A percentile compares a stretch with the other conserved stretches of the same genome.
phyloP scores from a whole-genome alignment of 306 rosid species.

The Cucurbita moschata region DNA sequence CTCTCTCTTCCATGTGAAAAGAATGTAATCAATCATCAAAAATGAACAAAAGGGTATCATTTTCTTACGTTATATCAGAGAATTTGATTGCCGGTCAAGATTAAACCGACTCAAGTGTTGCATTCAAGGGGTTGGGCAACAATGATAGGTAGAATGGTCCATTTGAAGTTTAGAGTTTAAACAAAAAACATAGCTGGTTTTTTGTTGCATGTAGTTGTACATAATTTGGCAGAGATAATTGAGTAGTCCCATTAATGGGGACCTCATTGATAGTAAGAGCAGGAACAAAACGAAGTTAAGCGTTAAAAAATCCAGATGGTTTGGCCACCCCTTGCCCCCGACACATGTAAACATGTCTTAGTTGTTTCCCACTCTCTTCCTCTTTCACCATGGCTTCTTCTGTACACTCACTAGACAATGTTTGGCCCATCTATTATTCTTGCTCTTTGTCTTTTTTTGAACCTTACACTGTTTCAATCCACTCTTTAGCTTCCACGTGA shows the following conservation, averaged over 20 bases:
- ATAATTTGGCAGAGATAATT: conserved; percentile 11
- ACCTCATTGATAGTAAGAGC: conserved; percentile 11
- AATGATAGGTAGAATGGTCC: conserved; percentile 7
- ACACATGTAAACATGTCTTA: conserved; percentile 16
- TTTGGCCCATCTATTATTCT: conserved; percentile 32
- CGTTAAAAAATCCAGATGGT: conserved; percentile 4
- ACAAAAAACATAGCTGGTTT: conserved; percentile 9
- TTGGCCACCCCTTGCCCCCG: conserved; percentile 20
- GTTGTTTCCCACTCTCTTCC: conserved; percentile 22
- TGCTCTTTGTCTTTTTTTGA: conserved; percentile 14
- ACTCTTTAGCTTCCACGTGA: conserved; percentile 15
- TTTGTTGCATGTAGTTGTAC: conserved; percentile 6
- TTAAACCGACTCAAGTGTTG: not conserved
- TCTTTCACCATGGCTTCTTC: conserved; percentile 13
- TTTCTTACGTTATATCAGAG: not conserved
- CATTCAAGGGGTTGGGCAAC: conserved; percentile 10
- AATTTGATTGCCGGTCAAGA: not conserved
- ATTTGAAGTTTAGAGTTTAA: not conserved
- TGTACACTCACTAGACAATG: conserved; percentile 19
- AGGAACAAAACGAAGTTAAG: conserved; percentile 22
- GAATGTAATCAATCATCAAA: not conserved
- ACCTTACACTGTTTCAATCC: not conserved
- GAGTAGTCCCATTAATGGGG: conserved; percentile 17
- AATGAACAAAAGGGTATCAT: not conserved
- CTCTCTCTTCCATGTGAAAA: not conserved